Evolutionary conservation across 1,284 basidiomycete genomes (phyloP).

Genomic region (Neolentinus lepideus): DNA sequence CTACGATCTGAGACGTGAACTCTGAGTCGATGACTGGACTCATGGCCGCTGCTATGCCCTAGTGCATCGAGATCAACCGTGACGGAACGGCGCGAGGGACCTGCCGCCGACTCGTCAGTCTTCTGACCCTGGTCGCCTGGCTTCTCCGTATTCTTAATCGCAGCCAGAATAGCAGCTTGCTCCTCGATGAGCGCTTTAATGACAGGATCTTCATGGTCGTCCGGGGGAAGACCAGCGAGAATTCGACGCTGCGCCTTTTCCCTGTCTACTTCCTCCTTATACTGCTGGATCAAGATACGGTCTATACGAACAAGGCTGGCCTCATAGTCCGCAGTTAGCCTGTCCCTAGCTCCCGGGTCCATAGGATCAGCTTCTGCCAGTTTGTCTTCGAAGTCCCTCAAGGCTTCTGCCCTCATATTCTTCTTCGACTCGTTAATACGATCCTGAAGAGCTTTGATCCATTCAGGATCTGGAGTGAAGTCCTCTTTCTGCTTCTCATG

Average conservation of each 20-base stretch:
- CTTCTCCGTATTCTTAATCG: slow-evolving; percentile 13
- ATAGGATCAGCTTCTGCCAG: slow-evolving; percentile 25
- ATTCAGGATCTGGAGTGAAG: slow-evolving; percentile 44
- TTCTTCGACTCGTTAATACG: slow-evolving; percentile 37
- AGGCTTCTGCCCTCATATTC: slow-evolving; percentile 41
- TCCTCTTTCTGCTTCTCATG: slow-evolving; percentile 16
- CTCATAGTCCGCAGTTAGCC: slow-evolving; percentile 33
- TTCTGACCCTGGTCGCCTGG: neutral
- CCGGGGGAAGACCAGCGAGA: slow-evolving; percentile 15
- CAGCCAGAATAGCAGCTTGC: slow-evolving; percentile 24
- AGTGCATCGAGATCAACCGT: neutral
- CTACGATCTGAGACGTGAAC: neutral
- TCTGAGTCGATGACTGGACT: neutral
- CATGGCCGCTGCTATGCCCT: neutral
- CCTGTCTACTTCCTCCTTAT: slow-evolving; percentile 12
- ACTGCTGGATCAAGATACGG: neutral
- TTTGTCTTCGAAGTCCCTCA: slow-evolving; percentile 30
- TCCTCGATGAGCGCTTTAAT: slow-evolving; percentile 14
- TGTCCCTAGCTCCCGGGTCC: slow-evolving; percentile 22
- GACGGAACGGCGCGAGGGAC: neutral
- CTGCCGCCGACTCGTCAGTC: neutral
- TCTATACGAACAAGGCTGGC: slow-evolving; percentile 3
- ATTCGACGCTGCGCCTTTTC: slow-evolving; percentile 22
- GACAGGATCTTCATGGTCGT: slow-evolving; percentile 10
- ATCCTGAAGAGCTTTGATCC: slow-evolving; percentile 36